Base-by-base conservation (phyloP, 371 early-diverging fungal genomes). In the Apophysomyces variabilis region DNA sequence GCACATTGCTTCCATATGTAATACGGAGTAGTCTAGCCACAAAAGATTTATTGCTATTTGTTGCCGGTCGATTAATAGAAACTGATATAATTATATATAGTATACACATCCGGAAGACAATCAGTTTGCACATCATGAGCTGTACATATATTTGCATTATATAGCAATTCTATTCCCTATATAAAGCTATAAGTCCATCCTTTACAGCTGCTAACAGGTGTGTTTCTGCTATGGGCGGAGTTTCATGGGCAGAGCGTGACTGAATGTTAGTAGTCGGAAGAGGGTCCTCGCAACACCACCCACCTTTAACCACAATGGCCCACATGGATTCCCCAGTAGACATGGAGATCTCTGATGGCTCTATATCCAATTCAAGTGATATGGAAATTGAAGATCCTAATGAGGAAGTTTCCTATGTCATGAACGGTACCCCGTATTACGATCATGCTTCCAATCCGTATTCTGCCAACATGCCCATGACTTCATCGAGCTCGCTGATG, bases 291-390 rank as follows among this genome's bases (percentile, higher is more conserved):
- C 32, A 26, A 26, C 8, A 50, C 54, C 21, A 9, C 21, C 54
- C 9, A 18, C 21, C 21, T 26, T 50, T 50, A 8, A 41, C 21
- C 54, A 50, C 46, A n/a, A 50, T 50, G 54, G 21, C 54, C 16
- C 54, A 50, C 21, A 50, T 50, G 54, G 54, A 50, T 21, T 50
- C 54, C 21, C 54, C 54, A n/a, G 60, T 67, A n/a, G 68, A 67
- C 41, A 67, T 67, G 68, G 68, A 67, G 12, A 67, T 67, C 16
- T 67, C 68, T 6, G 68, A 67, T n/a, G 68, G 68, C 35, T 62
- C 62, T n/a, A 61, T 61, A 37, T 45, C 38, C 5, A 57, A 45
- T 50, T 50, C 54, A 5, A 61, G 61, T 35, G 66, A 65, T 35
- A 65, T 66, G 66, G 66, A 61, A 21, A 50, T 50, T 50, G 54